Conservation (phyloP, 192 early-diverging fungal genomes). For the Backusella parvicylindrica region DNA sequence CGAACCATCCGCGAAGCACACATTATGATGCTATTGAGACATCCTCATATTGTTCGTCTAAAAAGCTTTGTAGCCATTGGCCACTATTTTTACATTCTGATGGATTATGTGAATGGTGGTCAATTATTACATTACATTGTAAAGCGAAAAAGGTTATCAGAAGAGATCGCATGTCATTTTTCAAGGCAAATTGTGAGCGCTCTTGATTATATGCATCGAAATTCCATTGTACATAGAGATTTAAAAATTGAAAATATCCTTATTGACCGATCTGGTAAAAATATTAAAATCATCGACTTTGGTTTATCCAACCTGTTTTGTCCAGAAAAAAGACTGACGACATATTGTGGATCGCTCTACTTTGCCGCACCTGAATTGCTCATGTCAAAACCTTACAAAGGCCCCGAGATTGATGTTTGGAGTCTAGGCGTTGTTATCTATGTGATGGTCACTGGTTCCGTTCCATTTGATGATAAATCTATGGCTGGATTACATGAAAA, state of each 20-base stretch:
- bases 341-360: conserved; percentile 67
- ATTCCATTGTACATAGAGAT: conserved; percentile 69
- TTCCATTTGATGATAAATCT: conserved; percentile 84
- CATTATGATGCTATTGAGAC: conserved; percentile 75
- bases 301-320: conserved; percentile 76
- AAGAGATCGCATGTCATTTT: conserved; percentile 70
- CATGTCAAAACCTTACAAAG: conserved; percentile 73
- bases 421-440: conserved; percentile 85
- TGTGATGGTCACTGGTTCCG: conserved; percentile 78
- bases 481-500: conserved; percentile 83
- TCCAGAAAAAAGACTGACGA: conserved; percentile 48
- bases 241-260: conserved; percentile 86
- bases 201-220: conserved; percentile 52
- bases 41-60: conserved; percentile 82
- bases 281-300: conserved; percentile 87
- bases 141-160: conserved; percentile 72
- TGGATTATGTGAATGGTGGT: conserved; percentile 79
- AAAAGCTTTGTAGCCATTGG: conserved; percentile 64
- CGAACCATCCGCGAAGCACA: conserved; percentile 68
- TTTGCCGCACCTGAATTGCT: conserved; percentile 88
- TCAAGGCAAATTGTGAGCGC: conserved; percentile 75
- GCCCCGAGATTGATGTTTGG: conserved; percentile 91
- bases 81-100: conserved; percentile 71
- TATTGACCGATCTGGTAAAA: conserved; percentile 54
- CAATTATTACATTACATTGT: conserved; percentile 86